Percentiles rank a stretch among this genome's conserved stretches.
phyloP scores from a whole-genome alignment of 257 asterid species.

The Solanum megistacrolobum region DNA sequence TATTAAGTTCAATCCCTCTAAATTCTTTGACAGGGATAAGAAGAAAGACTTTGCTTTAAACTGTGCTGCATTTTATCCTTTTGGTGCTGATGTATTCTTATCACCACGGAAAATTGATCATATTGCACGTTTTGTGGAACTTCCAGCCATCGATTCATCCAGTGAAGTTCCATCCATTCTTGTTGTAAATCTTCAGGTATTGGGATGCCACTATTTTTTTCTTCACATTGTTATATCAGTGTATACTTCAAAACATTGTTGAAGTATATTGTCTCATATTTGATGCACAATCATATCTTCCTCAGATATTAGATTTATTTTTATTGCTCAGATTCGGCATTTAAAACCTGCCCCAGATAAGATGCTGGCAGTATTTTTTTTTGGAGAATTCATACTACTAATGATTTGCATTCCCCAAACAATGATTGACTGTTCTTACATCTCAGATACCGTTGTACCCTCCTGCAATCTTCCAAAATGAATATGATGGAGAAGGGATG shows the following conservation, averaged over 20 bases:
- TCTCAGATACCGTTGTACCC: constrained; percentile 80
- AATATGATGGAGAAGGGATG: constrained; percentile 77
- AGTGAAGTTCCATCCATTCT: constrained; percentile 74
- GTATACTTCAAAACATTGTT: background rate
- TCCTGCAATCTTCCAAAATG: constrained; percentile 65
- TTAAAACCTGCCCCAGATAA: background rate
- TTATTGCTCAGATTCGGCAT: background rate
- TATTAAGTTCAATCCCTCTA: background rate
- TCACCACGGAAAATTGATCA: constrained; percentile 79
- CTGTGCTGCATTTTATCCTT: constrained; percentile 68
- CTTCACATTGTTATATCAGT: background rate
- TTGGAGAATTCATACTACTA: background rate
- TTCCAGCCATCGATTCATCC: constrained; percentile 52
- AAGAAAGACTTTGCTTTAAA: constrained; percentile 71
- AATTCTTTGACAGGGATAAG: constrained; percentile 60
- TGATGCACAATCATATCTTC: background rate
- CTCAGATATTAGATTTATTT: background rate
- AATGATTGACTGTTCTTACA: background rate
- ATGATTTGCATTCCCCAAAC: background rate
- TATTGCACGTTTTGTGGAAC: constrained; percentile 77
- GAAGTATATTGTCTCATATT: background rate
- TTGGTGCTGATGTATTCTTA: constrained; percentile 80
- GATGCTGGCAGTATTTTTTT: background rate
- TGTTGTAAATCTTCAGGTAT: constrained; percentile 90
- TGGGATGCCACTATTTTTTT: background rate